Conservation (phyloP, 768 basidiomycete species). For the Mycena filopes region DNA sequence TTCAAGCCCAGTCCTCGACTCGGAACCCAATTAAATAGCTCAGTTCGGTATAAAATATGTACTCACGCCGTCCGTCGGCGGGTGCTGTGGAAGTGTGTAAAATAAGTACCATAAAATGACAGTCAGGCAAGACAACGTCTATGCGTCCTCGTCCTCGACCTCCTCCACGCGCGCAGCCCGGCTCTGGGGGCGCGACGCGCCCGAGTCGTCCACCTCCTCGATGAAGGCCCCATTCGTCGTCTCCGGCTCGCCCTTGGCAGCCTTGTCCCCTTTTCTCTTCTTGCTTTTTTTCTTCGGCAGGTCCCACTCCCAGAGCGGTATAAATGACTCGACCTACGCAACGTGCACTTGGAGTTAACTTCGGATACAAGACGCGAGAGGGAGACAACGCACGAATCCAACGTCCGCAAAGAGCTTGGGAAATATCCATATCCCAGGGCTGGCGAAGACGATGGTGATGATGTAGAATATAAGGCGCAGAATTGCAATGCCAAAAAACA, state of each 20-base stretch:
- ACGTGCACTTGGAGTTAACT: background rate
- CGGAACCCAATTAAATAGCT: slow-evolving; percentile 15
- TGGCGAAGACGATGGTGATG: slow-evolving; percentile 85
- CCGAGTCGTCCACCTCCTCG: slow-evolving; percentile 59
- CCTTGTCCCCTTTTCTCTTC: slow-evolving; percentile 55
- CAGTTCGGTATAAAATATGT: slow-evolving; percentile 23
- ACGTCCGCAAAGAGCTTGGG: slow-evolving; percentile 98
- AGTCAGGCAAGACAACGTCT: slow-evolving; percentile 38
- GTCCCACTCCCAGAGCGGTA: slow-evolving; percentile 98
- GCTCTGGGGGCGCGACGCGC: slow-evolving; percentile 52
- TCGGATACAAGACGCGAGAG: background rate
- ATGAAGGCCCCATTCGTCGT: slow-evolving; percentile 53
- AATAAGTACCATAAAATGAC: slow-evolving; percentile 38
- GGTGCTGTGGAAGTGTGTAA: slow-evolving; percentile 8
- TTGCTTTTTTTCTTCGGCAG: slow-evolving; percentile 47
- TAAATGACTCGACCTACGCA: slow-evolving; percentile 93
- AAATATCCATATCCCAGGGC: slow-evolving; percentile 99
- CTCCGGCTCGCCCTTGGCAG: background rate
- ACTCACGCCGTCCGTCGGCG: background rate
- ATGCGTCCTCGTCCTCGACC: slow-evolving; percentile 55
- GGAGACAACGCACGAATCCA: slow-evolving; percentile 80
- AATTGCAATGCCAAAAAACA: slow-evolving; percentile 92
- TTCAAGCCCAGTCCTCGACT: too few species aligned
- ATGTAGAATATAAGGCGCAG: slow-evolving; percentile 94
- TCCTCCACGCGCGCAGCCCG: slow-evolving; percentile 60